Percentiles rank a stretch among this genome's conserved stretches.
Evolutionary conservation across 2,329 filamentous ascomycete genomes (phyloP).

Genomic region (Chrysosporium queenslandicum): DNA sequence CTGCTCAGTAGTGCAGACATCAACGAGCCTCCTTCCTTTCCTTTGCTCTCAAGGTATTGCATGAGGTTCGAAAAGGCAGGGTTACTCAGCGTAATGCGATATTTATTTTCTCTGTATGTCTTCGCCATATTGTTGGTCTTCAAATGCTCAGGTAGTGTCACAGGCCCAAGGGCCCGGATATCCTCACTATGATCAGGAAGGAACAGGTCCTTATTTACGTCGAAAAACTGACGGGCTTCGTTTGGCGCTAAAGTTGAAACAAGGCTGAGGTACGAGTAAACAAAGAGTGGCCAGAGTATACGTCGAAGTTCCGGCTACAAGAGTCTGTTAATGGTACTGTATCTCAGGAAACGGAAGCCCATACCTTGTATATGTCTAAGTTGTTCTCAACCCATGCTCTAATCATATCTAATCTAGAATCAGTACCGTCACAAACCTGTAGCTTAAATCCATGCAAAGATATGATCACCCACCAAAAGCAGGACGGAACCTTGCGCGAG

Average conservation of each 20-base stretch:
- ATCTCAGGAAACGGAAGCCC: constrained; percentile 13
- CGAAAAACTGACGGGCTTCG: constrained; percentile 65
- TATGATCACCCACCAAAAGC: constrained; percentile 47
- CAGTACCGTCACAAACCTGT: not conserved
- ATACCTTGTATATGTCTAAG: constrained; percentile 83
- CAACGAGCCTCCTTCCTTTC: constrained; percentile 66
- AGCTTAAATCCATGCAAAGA: constrained; percentile 5
- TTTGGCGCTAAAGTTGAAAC: constrained; percentile 59
- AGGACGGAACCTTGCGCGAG: constrained; percentile 65
- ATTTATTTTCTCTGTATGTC: constrained; percentile 76
- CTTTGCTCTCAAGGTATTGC: constrained; percentile 80
- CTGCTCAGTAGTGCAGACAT: constrained; percentile 63
- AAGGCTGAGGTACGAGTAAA: constrained; percentile 82
- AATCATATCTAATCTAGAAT: constrained; percentile 45
- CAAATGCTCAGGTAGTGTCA: constrained; percentile 69
- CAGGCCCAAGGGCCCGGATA: constrained; percentile 59
- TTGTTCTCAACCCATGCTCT: constrained; percentile 82
- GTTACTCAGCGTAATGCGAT: constrained; percentile 78
- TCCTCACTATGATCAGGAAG: constrained; percentile 71
- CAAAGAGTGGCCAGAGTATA: constrained; percentile 84
- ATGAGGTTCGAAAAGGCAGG: constrained; percentile 74
- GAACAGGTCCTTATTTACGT: constrained; percentile 58
- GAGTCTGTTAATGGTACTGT: constrained; percentile 5
- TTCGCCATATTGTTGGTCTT: constrained; percentile 66
- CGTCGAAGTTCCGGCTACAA: constrained; percentile 71